Conservation (phyloP, 805 yeast species). For the Candida montana region DNA sequence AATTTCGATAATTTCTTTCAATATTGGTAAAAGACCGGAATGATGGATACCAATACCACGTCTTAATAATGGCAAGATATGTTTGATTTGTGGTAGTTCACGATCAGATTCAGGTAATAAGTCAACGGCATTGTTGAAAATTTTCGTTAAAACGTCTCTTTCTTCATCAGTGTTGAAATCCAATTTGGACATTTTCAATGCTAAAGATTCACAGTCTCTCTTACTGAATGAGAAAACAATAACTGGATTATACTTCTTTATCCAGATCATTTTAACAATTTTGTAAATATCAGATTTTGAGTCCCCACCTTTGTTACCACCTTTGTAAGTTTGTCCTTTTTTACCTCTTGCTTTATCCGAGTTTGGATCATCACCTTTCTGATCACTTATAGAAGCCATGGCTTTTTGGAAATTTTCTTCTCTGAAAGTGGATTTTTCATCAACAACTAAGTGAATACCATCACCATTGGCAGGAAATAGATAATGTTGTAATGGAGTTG, state of each 20-base stretch:
- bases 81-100: constrained; percentile 91
- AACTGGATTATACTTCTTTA: constrained; percentile 93
- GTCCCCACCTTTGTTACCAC: constrained; percentile 59
- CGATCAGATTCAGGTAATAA: constrained; percentile 86
- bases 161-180: constrained; percentile 94
- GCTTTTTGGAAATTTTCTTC: constrained; percentile 98
- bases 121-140: constrained; percentile 84
- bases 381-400: constrained; percentile 86
- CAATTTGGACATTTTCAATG: constrained; percentile 90
- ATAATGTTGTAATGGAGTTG: constrained; percentile 97
- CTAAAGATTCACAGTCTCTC: constrained; percentile 92
- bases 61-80: constrained; percentile 78
- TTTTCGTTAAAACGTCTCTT: constrained; percentile 83
- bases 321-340: constrained; percentile 78
- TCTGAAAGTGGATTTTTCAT: constrained; percentile 91
- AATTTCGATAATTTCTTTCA: constrained; percentile 93
- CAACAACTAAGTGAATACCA: constrained; percentile 96
- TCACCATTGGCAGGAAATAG: constrained; percentile 98
- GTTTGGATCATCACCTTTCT: constrained; percentile 78
- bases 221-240: constrained; percentile 98
- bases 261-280: constrained; percentile 97
- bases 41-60: constrained; percentile 99
- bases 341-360: constrained; percentile 57
- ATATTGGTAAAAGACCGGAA: constrained; percentile 88
- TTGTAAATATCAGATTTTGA: constrained; percentile 84